Evolutionary conservation across 352 stramenopile species (phyloP), one percentile per base, ranked within the genome.

Genomic region (Globisporangium takayamanum): DNA sequence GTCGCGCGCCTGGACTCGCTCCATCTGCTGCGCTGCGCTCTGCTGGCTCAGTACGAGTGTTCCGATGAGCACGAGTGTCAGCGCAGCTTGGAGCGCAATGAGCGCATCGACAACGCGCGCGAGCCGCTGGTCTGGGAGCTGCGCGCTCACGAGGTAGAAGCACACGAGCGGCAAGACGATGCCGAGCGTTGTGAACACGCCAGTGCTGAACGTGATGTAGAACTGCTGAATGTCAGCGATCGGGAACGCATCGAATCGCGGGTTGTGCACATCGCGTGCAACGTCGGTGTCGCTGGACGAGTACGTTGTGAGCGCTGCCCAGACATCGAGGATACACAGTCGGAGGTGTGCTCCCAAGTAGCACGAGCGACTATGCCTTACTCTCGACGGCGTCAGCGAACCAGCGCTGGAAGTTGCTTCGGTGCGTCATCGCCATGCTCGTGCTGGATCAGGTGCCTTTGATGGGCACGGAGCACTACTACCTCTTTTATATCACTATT

Each of bases 371-470:
- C 49, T 25, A 56, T 25, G 56, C 37, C 18, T 61, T 57, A 15
- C 15, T 46, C 26, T 56, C 49, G 48, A 55, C 39, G 25, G 48
- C 48, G 15, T 45, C 16, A 18, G 28, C 39, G 36, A 62, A 37
- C 56, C 48, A 52, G 49, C 28, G 57, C 49, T 53, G n/a, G 26
- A 57, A 46, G 57, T 57, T 57, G 39, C 28, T 46, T 4, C 14
- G 5, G 25, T n/a, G 28, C 7, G 25, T 10, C 48, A 22, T 30
- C 25, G 47, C 47, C 41, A 47, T 47, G 41, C 22, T 47, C 41
- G 15, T 20, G 12, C 22, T 22, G 28, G 42, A 45, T 5, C 16
- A 28, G 15, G 8, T 41, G 25, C 25, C 12, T 49, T 3, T 26
- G 8, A 10, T 26, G n/a, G 2, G 18, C 12, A 6, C 2, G 5